Evolutionary conservation across 208 protist species (phyloP).

Genomic region (Vickermania ingenoplastis): DNA sequence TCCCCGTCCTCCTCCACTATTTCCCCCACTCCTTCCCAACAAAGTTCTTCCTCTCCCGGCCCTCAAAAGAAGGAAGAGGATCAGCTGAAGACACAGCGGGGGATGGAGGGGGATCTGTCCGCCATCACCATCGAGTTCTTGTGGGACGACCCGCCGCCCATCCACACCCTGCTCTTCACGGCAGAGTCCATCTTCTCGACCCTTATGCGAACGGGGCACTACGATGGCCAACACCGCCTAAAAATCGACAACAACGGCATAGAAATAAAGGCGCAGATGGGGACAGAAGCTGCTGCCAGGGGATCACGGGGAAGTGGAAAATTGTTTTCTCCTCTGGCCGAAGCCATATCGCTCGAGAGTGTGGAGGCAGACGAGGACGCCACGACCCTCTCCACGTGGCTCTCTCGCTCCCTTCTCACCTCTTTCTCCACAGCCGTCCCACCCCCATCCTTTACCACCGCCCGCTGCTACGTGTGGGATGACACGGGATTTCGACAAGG

Average conservation of each 20-base stretch:
- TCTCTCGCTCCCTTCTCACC: neutral
- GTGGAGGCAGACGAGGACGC: neutral
- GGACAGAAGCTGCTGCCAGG: neutral
- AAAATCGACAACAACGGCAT: neutral
- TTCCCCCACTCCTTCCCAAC: too few species aligned
- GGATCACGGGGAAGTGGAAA: too few species aligned
- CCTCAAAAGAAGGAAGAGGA: neutral
- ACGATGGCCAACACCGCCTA: neutral
- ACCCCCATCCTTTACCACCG: too few species aligned
- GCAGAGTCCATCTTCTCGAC: slow-evolving; percentile 40
- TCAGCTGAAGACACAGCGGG: slow-evolving; percentile 1
- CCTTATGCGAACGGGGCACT: neutral
- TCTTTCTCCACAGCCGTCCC: neutral
- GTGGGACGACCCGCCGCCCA: slow-evolving; percentile 33
- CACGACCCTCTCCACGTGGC: neutral
- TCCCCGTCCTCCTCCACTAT: too few species aligned
- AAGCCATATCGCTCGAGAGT: too few species aligned
- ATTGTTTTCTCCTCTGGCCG: too few species aligned
- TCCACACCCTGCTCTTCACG: slow-evolving; percentile 41
- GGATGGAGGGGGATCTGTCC: neutral
- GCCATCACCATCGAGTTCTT: slow-evolving; percentile 36
- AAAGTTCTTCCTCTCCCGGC: neutral
- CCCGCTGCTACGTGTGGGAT: too few species aligned
- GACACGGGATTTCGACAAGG: too few species aligned
- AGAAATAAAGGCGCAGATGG: neutral